Base-by-base conservation (phyloP, 345 rosid species). In the Gossypium sturtianum region DNA sequence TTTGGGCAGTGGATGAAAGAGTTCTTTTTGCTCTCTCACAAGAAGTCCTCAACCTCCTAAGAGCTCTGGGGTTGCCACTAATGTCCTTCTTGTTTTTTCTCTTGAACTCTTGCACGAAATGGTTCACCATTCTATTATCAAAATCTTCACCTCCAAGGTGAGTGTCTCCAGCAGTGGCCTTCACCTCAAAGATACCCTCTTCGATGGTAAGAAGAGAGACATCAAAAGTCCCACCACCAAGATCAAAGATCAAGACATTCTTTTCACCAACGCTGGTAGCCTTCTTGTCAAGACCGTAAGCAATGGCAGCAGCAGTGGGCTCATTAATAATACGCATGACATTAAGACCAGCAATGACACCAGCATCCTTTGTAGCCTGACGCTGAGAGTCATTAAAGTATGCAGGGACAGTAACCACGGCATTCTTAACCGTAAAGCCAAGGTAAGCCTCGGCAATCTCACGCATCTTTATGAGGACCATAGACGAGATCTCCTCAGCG, bases 361-460 rank as follows among this genome's bases (percentile, higher is more conserved):
- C 91, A 3, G 96, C 93, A 82, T 90, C 96, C 77, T 87, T 89
- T 1, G 96, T 90, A 0, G 96, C 96, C 66, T 90, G 90, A 75
- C 96, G 90, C 81, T 90, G 91, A 51, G 93, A 90, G 74, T 90
- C 96, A 74, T 90, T 90, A 80, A 90, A 90, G 84, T 83, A 83
- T 10, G 91, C 96, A 17, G 91, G 93, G 6, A 89, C 96, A 3
- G 96, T 90, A 4, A 90, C 96, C 12, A 90, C 93, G 0, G 93
- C 96, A 77, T 91, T 91, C 77, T 89, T 91, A 48, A 89, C 47
- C 0, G 90, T 65, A 19, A 79, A 76, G 49, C 97, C 97, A 75
- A 91, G 97, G 82, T 79, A 91, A 29, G 92, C 92, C 85, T 91
- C 97, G 0, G 92, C 93, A 56, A 91, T 89, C 83, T 91, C 97